Evolutionary conservation across 257 asterid genomes (phyloP).

Genomic region (Oldenlandia corymbosa): DNA sequence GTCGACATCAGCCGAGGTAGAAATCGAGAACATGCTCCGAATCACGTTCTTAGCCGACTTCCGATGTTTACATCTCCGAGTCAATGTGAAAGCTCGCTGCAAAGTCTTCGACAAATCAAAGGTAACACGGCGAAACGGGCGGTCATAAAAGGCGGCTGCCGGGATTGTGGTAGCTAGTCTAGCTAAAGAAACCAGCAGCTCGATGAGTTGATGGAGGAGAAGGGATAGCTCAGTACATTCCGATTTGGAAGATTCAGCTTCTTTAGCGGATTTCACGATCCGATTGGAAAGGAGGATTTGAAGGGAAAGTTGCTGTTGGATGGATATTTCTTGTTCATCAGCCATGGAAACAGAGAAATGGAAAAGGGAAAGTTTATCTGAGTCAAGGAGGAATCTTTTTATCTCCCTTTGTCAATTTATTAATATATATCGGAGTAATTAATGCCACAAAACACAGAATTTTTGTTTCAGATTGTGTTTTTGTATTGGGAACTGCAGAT

Average conservation of each 20-base stretch:
- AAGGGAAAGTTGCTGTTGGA: conserved; percentile 45
- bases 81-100: conserved; percentile 35
- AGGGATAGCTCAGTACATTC: conserved; percentile 37
- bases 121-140: conserved; percentile 56
- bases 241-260: conserved; percentile 45
- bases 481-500: too few relatives aligned
- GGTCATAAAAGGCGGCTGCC: conserved; percentile 35
- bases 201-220: conserved; percentile 35
- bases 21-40: conserved; percentile 47
- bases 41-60: conserved; percentile 37
- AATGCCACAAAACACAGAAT: too few relatives aligned
- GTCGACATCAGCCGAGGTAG: conserved; percentile 47
- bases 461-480: too few relatives aligned
- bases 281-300: conserved; percentile 49
- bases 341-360: conserved; percentile 4
- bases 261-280: conserved; percentile 38
- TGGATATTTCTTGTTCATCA: conserved; percentile 38
- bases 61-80: conserved; percentile 42
- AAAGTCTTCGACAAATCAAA: conserved; percentile 38
- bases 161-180: conserved; percentile 36
- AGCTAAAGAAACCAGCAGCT: conserved; percentile 46
- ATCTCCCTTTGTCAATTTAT: too few relatives aligned
- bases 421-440: too few relatives aligned
- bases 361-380: background rate
- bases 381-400: too few relatives aligned